Conservation (phyloP, 441 rosid genomes). For the Syzygium malaccense region DNA sequence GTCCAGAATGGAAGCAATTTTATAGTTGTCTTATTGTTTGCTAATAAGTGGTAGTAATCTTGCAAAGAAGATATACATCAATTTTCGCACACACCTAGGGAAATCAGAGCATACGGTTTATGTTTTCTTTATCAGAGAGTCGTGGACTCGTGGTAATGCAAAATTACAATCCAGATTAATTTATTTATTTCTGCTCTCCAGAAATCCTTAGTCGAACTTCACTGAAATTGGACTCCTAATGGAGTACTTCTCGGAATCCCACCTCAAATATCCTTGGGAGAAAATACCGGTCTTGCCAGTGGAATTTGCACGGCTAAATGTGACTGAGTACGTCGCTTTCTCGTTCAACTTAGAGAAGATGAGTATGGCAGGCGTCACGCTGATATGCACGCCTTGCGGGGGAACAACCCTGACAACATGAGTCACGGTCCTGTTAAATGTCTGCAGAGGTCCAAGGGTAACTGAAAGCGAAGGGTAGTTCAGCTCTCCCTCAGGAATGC, state of each 20-base stretch:
- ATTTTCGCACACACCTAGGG: background rate
- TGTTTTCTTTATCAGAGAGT: background rate
- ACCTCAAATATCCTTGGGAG: background rate
- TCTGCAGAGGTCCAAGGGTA: background rate
- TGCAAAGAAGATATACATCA: background rate
- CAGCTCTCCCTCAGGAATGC: background rate
- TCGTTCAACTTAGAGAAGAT: background rate
- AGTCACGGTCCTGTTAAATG: background rate
- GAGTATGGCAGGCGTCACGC: background rate
- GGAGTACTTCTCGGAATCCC: background rate
- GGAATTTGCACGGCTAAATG: background rate
- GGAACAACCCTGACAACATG: background rate
- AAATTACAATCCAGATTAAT: background rate
- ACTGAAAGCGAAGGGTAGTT: background rate
- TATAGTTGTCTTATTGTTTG: background rate
- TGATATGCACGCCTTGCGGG: background rate
- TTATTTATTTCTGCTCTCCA: background rate
- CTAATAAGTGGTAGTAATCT: background rate
- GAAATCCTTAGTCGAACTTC: background rate
- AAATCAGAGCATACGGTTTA: background rate
- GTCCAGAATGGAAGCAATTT: background rate
- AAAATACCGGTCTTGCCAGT: background rate
- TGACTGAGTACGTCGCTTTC: background rate
- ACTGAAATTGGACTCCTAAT: background rate
- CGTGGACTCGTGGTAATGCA: background rate